Evolutionary conservation across 169 alveolate genomes (phyloP).

Genomic region (Eimeria maxima): DNA sequence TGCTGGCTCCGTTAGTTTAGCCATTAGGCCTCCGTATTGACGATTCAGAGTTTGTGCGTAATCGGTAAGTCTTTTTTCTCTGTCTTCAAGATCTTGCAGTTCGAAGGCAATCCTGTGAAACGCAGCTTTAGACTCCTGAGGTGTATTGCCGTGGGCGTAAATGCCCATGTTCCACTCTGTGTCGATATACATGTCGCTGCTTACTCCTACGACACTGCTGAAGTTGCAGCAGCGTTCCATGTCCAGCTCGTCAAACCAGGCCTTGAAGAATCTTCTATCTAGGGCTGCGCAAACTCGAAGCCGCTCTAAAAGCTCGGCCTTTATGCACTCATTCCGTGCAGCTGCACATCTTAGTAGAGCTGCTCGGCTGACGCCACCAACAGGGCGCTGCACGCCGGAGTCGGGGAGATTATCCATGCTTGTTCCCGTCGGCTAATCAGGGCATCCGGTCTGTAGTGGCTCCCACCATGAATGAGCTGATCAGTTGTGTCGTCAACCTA

Average conservation of each 20-base stretch:
- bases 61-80: background rate
- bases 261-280: background rate
- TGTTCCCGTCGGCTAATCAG: no score
- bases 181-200: background rate
- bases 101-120: background rate
- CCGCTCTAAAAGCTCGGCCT: background rate
- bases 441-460: no score
- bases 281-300: constrained; percentile 9
- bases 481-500: background rate
- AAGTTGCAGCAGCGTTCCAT: constrained; percentile 41
- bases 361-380: background rate
- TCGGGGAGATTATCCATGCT: background rate
- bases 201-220: background rate
- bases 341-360: background rate
- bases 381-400: background rate
- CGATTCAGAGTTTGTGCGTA: background rate
- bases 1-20: background rate
- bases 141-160: no score
- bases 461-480: no score
- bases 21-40: constrained; percentile 2
- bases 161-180: background rate
- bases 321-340: background rate
- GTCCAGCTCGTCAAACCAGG: constrained; percentile 26
- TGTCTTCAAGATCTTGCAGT: background rate
- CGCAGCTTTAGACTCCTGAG: background rate